phyloP scores from a whole-genome alignment of 140 eudicot genomes.

The Cichorium intybus region DNA sequence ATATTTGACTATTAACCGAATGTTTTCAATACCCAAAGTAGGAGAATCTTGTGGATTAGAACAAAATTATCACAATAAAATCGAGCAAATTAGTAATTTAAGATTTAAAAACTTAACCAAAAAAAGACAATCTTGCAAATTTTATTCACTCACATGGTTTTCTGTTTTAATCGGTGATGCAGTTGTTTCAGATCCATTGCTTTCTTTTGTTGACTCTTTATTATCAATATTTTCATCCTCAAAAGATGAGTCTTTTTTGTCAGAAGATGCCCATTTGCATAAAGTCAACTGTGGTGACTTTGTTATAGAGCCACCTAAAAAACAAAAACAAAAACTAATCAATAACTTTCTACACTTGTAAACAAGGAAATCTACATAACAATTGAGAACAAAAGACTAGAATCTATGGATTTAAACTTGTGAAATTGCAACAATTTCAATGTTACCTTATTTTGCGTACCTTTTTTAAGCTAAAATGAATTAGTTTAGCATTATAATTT shows the following conservation, averaged over 20 bases:
- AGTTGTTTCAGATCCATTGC: slow-evolving; percentile 33
- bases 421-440: background rate
- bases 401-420: background rate
- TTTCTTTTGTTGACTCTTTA: slow-evolving; percentile 36
- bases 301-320: slow-evolving; percentile 32
- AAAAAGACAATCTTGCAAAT: background rate
- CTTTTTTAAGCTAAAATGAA: background rate
- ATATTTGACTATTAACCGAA: background rate
- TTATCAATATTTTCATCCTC: slow-evolving; percentile 40
- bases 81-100: background rate
- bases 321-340: slow-evolving; percentile 7
- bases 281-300: slow-evolving; percentile 55
- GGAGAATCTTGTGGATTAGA: background rate
- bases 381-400: background rate
- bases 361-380: background rate
- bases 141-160: slow-evolving; percentile 47
- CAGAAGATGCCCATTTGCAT: slow-evolving; percentile 66
- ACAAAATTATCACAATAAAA: background rate
- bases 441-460: background rate
- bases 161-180: slow-evolving; percentile 37
- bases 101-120: background rate
- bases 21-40: background rate
- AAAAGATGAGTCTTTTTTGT: slow-evolving; percentile 16
- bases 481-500: background rate
- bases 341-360: background rate